Base-by-base conservation (phyloP, 129 eudicot genomes). In the Flaveria brownii region DNA sequence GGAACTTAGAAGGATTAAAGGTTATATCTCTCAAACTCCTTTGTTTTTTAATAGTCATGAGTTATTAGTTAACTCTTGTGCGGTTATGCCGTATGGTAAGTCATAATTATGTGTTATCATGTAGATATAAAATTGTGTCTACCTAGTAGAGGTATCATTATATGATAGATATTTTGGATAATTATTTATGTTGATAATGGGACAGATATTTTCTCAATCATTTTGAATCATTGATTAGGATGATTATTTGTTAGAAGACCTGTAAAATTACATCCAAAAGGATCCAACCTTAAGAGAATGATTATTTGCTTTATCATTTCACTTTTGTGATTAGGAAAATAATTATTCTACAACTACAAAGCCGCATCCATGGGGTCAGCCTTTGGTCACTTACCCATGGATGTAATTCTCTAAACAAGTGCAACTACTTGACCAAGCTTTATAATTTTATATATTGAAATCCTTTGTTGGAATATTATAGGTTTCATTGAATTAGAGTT, bases 1-100 rank as follows among this genome's bases (percentile, higher is more conserved):
- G 87, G 99, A 94, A 89, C 89, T 94, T 30, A 80, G 99, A 83
- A 87, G 99, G 83, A 91, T 94, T 72, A 94, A 94, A 94, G 99
- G 99, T 94, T 74, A 54, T 50, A 52, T 69, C 62, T 78, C 83
- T 67, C 63, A 28, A 52, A 61, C 72, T 69, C 51, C 61, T 30
- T 67, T 52, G 20, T 12, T 65, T 50, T 13, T 25, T 69, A 7
- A 13, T 49, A 56, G 47, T 28, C 61, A 57, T 69, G 33, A 17
- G 1, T 23, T 43, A 33, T 33, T 77, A 56, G 59, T 68, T 46
- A 2, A 6, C 33, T 33, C 11, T 11, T 74, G 14, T 45, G 15
- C 7, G 46, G 11, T 28, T 30, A 64, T 30, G 61, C 15, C 50
- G 4, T 65, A 28, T 33, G 4, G n/a, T 63, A 33, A 14, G n/a